A percentile compares a stretch with the other conserved stretches of the same genome.
Conservation (phyloP, 2,329 filamentous ascomycete species). For the Stachybotrys chartarum region DNA sequence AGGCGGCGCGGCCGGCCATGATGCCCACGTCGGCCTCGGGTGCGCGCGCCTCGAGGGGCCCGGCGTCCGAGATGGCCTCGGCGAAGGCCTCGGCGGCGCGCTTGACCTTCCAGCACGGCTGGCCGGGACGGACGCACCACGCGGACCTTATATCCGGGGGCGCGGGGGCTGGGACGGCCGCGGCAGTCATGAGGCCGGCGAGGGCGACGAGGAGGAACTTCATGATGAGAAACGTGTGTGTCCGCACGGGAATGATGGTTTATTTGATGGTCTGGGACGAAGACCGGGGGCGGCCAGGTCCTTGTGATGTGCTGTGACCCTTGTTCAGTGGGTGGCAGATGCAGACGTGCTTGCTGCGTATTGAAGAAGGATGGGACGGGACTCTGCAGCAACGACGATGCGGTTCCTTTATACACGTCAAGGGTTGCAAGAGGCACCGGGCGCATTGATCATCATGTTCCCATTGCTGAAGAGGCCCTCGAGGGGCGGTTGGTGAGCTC, state of each 20-base stretch:
- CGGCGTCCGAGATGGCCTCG: slow-evolving; percentile 12
- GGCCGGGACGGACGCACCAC: slow-evolving; percentile 30
- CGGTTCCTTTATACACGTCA: background rate
- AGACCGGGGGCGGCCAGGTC: background rate
- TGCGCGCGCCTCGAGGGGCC: slow-evolving; percentile 16
- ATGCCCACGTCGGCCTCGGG: slow-evolving; percentile 18
- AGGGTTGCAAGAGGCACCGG: background rate
- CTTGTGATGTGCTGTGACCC: background rate
- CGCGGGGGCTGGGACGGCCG: slow-evolving; percentile 9
- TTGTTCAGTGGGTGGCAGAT: background rate
- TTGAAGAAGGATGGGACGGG: background rate
- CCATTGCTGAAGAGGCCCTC: no score
- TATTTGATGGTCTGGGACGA: background rate
- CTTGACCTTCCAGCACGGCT: slow-evolving; percentile 34
- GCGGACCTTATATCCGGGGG: background rate
- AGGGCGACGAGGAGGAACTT: slow-evolving; percentile 19
- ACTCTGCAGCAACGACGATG: background rate
- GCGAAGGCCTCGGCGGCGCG: slow-evolving; percentile 30
- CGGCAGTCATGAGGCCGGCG: slow-evolving; percentile 13
- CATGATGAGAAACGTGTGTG: slow-evolving; percentile 10
- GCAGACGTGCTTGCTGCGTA: no score
- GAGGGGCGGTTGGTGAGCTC: no score
- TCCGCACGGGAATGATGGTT: background rate
- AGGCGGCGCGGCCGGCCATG: slow-evolving; percentile 26
- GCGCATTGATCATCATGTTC: background rate